Evolutionary conservation across 192 early-diverging fungal genomes (phyloP).

Genomic region (Phycomyces nitens): DNA sequence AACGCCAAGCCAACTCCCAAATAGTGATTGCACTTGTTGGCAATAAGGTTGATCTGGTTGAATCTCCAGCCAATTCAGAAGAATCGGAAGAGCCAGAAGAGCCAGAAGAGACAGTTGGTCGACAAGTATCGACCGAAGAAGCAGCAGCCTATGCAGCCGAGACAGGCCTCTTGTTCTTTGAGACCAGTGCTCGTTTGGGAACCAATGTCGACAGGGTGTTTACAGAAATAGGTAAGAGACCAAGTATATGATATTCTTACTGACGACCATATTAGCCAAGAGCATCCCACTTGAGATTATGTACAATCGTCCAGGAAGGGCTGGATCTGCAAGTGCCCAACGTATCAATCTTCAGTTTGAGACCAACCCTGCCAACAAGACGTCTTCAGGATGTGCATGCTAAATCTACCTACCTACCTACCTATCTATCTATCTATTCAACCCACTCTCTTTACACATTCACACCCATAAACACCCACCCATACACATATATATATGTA

Average conservation of each 20-base stretch:
- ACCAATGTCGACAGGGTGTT: conserved; percentile 85
- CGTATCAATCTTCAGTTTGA: neutral
- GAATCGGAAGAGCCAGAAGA: conserved; percentile 29
- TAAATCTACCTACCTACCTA: neutral
- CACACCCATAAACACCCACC: too few relatives aligned
- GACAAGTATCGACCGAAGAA: conserved; percentile 41
- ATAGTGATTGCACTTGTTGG: conserved; percentile 96
- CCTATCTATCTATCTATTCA: neutral
- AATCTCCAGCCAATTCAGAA: neutral
- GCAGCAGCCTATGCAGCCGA: conserved; percentile 49
- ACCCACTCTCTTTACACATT: neutral
- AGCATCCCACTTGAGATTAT: conserved; percentile 29
- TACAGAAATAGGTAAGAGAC: conserved; percentile 68
- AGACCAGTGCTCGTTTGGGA: conserved; percentile 87
- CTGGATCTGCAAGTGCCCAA: neutral
- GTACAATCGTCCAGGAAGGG: conserved; percentile 9
- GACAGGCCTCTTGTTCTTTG: conserved; percentile 77
- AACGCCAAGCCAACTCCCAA: conserved; percentile 91
- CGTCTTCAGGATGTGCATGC: neutral
- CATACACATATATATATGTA: too few relatives aligned
- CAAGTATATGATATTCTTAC: neutral
- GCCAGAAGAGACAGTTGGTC: conserved; percentile 8
- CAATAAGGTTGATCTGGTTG: conserved; percentile 87
- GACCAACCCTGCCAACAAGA: neutral
- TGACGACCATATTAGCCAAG: conserved; percentile 13